Evolutionary conservation across 2,329 filamentous ascomycete genomes (phyloP).

Genomic region (Aspergillus arachidicola): DNA sequence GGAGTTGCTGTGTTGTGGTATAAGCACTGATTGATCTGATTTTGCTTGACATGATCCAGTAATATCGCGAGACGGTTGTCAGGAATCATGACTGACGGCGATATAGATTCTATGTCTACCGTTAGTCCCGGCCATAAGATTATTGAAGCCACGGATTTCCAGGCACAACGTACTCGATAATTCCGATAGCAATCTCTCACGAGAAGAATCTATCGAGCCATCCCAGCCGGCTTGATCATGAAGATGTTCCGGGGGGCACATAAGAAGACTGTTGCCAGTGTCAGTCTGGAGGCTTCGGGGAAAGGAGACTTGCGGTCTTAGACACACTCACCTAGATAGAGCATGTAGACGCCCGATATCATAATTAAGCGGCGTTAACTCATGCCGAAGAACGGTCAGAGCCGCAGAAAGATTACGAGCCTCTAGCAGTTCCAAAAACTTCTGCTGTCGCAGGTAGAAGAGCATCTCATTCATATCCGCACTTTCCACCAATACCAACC

Average conservation of each 20-base stretch:
- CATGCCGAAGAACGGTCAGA: conserved; percentile 78
- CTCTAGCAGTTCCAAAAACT: conserved; percentile 90
- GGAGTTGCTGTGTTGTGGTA: conserved; percentile 82
- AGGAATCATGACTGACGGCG: conserved; percentile 94
- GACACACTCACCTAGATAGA: conserved; percentile 65
- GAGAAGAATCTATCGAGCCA: conserved; percentile 73
- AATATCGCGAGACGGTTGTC: conserved; percentile 83
- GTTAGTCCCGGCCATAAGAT: conserved; percentile 26
- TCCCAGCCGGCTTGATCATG: conserved; percentile 81
- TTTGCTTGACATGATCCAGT: conserved; percentile 79
- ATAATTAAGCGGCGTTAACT: conserved; percentile 83
- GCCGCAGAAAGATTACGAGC: conserved; percentile 71
- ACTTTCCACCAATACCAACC: conserved; percentile 72
- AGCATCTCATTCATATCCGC: conserved; percentile 79
- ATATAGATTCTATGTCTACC: conserved; percentile 71
- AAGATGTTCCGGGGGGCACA: conserved; percentile 82
- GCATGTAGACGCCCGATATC: conserved; percentile 77
- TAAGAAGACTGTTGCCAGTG: conserved; percentile 67
- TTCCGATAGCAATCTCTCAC: conserved; percentile 73
- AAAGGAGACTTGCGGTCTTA: background rate
- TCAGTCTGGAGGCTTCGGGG: conserved; percentile 3
- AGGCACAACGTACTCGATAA: conserved; percentile 69
- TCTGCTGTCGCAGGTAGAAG: conserved; percentile 88
- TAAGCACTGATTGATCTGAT: conserved; percentile 79
- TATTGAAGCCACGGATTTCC: background rate